Evolutionary conservation across 2,329 filamentous ascomycete species (phyloP).

Genomic region (Colletotrichum sp.): DNA sequence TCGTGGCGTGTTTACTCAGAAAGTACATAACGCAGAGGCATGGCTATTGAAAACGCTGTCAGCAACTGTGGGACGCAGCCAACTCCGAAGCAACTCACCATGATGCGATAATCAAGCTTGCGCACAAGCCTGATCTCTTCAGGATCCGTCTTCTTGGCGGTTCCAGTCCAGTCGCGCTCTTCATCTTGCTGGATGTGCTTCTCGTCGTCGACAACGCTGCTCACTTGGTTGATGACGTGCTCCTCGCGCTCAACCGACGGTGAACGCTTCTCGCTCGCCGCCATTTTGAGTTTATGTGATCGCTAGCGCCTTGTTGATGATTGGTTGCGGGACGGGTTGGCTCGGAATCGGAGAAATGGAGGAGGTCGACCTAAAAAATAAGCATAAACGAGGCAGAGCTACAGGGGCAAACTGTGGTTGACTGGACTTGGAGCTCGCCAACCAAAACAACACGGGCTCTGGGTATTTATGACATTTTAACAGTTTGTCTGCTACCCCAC

Average conservation of each 20-base stretch:
- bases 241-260: slow-evolving; percentile 14
- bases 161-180: slow-evolving; percentile 41
- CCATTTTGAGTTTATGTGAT: not conserved
- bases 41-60: slow-evolving; percentile 26
- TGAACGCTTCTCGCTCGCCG: slow-evolving; percentile 9
- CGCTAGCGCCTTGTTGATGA: not conserved
- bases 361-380: not conserved
- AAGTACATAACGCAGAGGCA: slow-evolving; percentile 49
- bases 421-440: not conserved
- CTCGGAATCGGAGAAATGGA: not conserved
- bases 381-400: slow-evolving; percentile 5
- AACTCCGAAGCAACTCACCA: slow-evolving; percentile 32
- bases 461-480: slow-evolving; percentile 12
- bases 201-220: slow-evolving; percentile 12
- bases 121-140: slow-evolving; percentile 43
- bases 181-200: slow-evolving; percentile 25
- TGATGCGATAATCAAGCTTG: slow-evolving; percentile 46
- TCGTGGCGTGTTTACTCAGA: slow-evolving; percentile 32
- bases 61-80: not conserved
- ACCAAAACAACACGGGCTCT: not conserved
- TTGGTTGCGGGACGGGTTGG: not conserved
- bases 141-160: slow-evolving; percentile 41
- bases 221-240: slow-evolving; percentile 14
- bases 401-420: not conserved
- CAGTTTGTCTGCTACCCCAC: not conserved